A percentile compares a stretch with the other conserved stretches of the same genome.
phyloP scores from a whole-genome alignment of 345 rosid species.

The Gossypium rotundifolium region DNA sequence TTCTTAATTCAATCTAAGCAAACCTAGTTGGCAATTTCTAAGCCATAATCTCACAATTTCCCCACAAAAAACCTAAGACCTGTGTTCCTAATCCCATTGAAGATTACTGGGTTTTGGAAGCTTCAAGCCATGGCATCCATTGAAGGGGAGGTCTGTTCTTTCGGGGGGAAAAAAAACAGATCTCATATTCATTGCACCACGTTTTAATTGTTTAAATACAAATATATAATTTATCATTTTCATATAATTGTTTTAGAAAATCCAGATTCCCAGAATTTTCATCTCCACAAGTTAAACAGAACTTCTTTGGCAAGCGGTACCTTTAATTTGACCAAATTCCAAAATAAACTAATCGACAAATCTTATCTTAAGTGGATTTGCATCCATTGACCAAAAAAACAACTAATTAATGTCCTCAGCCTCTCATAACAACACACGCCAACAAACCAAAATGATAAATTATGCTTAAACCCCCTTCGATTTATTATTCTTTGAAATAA shows the following conservation, averaged over 20 bases:
- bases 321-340: neutral
- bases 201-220: too few relatives aligned
- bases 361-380: neutral
- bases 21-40: too few relatives aligned
- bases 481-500: neutral
- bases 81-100: neutral
- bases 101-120: slow-evolving; percentile 51
- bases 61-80: too few relatives aligned
- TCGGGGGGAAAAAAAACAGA: too few relatives aligned
- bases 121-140: slow-evolving; percentile 1
- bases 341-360: neutral
- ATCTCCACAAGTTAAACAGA: neutral
- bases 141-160: too few relatives aligned
- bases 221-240: slow-evolving; percentile 12
- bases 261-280: neutral
- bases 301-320: neutral
- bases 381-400: neutral
- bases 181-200: too few relatives aligned
- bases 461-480: neutral
- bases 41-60: neutral
- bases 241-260: neutral
- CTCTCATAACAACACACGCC: neutral
- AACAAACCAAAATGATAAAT: neutral
- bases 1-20: too few relatives aligned
- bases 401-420: neutral